These are phyloP conservation scores for Trypanosoma lewisi DNA, from an alignment of 208 protist species.

Conservation along the genomic window DNA sequence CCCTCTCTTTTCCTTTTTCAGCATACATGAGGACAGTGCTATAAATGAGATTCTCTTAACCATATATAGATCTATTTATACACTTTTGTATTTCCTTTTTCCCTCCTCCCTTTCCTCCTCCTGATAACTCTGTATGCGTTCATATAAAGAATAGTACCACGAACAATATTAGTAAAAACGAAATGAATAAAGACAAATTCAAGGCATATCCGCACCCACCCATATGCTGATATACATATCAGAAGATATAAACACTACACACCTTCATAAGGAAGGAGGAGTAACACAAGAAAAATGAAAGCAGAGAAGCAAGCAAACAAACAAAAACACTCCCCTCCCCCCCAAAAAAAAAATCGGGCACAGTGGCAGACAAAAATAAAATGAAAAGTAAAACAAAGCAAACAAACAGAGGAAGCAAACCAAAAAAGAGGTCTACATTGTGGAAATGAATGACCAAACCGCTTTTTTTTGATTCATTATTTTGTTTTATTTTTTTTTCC, in stretches of 20 bases:
- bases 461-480: not conserved
- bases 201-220: not conserved
- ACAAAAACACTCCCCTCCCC: not conserved
- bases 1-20: not conserved
- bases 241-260: not conserved
- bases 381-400: not conserved
- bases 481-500: slow-evolving; percentile 7
- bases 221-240: not conserved
- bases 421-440: not conserved
- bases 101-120: not conserved
- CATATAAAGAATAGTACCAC: not conserved
- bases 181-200: not conserved
- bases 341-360: not conserved
- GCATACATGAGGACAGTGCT: not conserved
- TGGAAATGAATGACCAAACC: not conserved
- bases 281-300: slow-evolving; percentile 20
- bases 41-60: not conserved
- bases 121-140: not conserved
- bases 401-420: not conserved
- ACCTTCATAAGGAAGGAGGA: not conserved
- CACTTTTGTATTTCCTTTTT: not conserved
- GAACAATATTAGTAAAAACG: not conserved
- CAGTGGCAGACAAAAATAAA: not conserved
- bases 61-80: slow-evolving; percentile 3
- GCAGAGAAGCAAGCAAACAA: slow-evolving; percentile 15